phyloP scores from a whole-genome alignment of 228 moss, liverwort and hornwort species.

The Sphagnum magellanicum region DNA sequence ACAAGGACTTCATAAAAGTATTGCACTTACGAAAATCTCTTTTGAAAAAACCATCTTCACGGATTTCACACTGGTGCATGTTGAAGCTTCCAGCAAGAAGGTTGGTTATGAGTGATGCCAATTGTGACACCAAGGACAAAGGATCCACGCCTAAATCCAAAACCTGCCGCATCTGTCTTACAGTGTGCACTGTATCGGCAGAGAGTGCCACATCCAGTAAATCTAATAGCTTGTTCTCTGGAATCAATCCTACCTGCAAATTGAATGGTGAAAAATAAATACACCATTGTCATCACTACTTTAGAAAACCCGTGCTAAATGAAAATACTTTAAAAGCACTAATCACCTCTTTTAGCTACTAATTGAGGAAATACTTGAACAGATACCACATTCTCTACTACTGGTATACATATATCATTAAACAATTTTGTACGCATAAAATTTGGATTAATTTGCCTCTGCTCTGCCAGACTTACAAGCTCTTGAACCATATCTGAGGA shows the following conservation, averaged over 20 bases:
- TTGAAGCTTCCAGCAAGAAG: constrained; percentile 66
- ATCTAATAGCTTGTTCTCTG: constrained; percentile 55
- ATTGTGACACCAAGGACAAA: constrained; percentile 64
- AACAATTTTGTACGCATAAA: too few relatives aligned
- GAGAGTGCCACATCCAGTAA: constrained; percentile 81
- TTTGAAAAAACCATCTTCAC: constrained; percentile 49
- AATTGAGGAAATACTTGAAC: too few relatives aligned
- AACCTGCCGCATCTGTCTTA: constrained; percentile 66
- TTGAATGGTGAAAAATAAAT: too few relatives aligned
- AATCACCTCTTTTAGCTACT: too few relatives aligned
- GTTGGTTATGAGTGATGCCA: constrained; percentile 74
- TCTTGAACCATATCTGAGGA: constrained; percentile 64
- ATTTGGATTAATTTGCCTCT: too few relatives aligned
- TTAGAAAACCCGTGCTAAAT: too few relatives aligned
- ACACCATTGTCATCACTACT: too few relatives aligned
- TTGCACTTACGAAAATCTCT: constrained; percentile 55
- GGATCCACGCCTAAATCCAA: constrained; percentile 73
- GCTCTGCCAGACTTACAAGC: constrained; percentile 31
- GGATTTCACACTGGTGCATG: constrained; percentile 49
- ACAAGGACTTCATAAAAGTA: too few relatives aligned
- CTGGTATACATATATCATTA: too few relatives aligned
- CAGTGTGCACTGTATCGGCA: constrained; percentile 71
- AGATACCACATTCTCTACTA: too few relatives aligned
- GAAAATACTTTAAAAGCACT: too few relatives aligned
- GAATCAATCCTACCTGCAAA: constrained; percentile 60